These are phyloP conservation scores for Pseudoperonospora humuli DNA, from an alignment of 352 stramenopile genomes.

Conservation along the genomic window DNA sequence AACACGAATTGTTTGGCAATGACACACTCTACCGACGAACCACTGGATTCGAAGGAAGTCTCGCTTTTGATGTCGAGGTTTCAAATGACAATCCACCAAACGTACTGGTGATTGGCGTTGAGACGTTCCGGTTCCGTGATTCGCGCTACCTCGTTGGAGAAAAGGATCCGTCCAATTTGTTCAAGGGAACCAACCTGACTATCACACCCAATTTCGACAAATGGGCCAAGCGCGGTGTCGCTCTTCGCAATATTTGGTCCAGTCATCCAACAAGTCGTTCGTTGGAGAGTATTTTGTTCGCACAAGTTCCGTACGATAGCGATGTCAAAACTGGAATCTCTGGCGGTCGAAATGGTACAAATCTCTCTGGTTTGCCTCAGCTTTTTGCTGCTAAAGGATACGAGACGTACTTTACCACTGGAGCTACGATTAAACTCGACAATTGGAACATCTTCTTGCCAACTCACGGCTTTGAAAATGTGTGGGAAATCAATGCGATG, in stretches of 20 bases:
- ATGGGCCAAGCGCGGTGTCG: constrained; percentile 44
- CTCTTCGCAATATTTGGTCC: constrained; percentile 54
- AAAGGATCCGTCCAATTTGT: constrained; percentile 29
- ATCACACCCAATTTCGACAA: constrained; percentile 47
- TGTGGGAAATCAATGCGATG: constrained; percentile 31
- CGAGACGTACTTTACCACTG: constrained; percentile 40
- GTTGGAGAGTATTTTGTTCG: constrained; percentile 45
- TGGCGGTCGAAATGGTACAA: constrained; percentile 14
- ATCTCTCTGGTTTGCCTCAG: constrained; percentile 38
- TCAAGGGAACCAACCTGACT: constrained; percentile 16
- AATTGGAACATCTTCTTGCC: constrained; percentile 43
- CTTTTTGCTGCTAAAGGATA: constrained; percentile 45
- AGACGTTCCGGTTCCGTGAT: constrained; percentile 50
- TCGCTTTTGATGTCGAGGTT: constrained; percentile 17
- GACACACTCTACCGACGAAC: constrained; percentile 19
- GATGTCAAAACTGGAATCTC: constrained; percentile 27
- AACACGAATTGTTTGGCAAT: constrained; percentile 14
- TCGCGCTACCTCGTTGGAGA: constrained; percentile 43
- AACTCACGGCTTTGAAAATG: constrained; percentile 39
- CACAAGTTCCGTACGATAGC: constrained; percentile 37
- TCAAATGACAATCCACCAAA: constrained; percentile 28
- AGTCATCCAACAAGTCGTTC: constrained; percentile 49
- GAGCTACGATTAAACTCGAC: constrained; percentile 32
- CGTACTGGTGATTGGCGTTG: constrained; percentile 39
- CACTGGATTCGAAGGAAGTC: constrained; percentile 10